Evolutionary conservation across 2,329 filamentous ascomycete genomes (phyloP).

Genomic region (Microdochium trichocladiopsis): DNA sequence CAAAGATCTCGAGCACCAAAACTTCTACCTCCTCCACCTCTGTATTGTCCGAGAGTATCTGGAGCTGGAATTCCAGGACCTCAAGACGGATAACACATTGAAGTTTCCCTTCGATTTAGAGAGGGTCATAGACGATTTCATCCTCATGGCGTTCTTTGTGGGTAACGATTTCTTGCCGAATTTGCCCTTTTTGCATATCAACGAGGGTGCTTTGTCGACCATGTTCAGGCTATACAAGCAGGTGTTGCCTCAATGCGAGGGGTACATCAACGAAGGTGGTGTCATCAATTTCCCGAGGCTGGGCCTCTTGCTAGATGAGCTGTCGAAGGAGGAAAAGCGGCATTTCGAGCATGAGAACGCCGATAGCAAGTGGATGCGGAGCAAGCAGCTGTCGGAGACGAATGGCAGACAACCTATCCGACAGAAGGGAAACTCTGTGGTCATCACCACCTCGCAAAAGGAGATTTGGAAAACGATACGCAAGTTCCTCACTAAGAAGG

Average conservation of each 20-base stretch:
- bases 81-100: conserved; percentile 66
- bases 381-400: conserved; percentile 68
- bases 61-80: conserved; percentile 91
- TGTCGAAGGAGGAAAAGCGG: conserved; percentile 83
- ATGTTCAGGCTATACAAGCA: conserved; percentile 98
- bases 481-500: conserved; percentile 69
- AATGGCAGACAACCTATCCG: conserved; percentile 56
- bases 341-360: conserved; percentile 88
- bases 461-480: conserved; percentile 77
- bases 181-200: conserved; percentile 92
- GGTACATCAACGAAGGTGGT: conserved; percentile 94
- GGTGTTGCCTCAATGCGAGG: conserved; percentile 76
- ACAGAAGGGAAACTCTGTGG: conserved; percentile 55
- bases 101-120: conserved; percentile 87
- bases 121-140: conserved; percentile 96
- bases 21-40: conserved; percentile 95
- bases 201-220: conserved; percentile 89
- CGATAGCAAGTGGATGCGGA: conserved; percentile 86
- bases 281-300: conserved; percentile 83
- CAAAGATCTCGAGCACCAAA: conserved; percentile 96
- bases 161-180: conserved; percentile 99
- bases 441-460: conserved; percentile 69
- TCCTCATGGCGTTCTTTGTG: conserved; percentile 98
- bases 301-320: conserved; percentile 68
- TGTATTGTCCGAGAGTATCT: conserved; percentile 97